phyloP scores from a whole-genome alignment of 495 filamentous ascomycete genomes.

The Penicillium cinerascens region DNA sequence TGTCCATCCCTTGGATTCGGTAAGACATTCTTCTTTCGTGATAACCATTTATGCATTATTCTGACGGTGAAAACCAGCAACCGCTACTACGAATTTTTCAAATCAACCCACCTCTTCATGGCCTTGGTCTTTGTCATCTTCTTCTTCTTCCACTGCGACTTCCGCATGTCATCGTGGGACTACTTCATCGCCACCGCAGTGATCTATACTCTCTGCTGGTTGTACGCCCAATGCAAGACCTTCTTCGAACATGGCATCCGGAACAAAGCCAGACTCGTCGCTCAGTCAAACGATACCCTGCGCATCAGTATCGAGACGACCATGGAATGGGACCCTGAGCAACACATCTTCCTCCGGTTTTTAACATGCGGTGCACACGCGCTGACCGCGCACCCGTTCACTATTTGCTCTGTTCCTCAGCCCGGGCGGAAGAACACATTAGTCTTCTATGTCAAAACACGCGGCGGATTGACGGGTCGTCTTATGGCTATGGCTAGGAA shows the following conservation, averaged over 20 bases:
- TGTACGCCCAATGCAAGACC: slow-evolving; percentile 42
- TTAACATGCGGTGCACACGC: slow-evolving; percentile 27
- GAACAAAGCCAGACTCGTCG: slow-evolving; percentile 38
- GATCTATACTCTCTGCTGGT: slow-evolving; percentile 40
- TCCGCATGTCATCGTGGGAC: slow-evolving; percentile 50
- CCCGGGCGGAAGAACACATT: slow-evolving; percentile 12
- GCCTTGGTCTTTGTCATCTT: slow-evolving; percentile 52
- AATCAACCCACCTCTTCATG: slow-evolving; percentile 50
- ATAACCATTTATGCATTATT: no score
- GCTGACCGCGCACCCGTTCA: slow-evolving; percentile 43
- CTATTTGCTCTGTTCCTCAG: slow-evolving; percentile 39
- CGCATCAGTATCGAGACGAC: slow-evolving; percentile 40
- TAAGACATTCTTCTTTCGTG: no score
- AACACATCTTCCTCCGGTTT: slow-evolving; percentile 46
- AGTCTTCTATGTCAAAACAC: slow-evolving; percentile 27
- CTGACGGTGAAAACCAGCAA: slow-evolving; percentile 30
- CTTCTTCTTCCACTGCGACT: slow-evolving; percentile 59
- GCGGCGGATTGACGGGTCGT: slow-evolving; percentile 33
- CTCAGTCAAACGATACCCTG: slow-evolving; percentile 35
- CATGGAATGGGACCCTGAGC: slow-evolving; percentile 37
- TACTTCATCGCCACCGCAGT: slow-evolving; percentile 53
- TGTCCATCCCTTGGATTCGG: slow-evolving; percentile 49
- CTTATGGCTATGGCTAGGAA: slow-evolving; percentile 26
- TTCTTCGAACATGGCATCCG: slow-evolving; percentile 39
- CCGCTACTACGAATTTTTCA: slow-evolving; percentile 60